Evolutionary conservation across 352 stramenopile species (phyloP).

Genomic region (Blastocystis sp.): DNA sequence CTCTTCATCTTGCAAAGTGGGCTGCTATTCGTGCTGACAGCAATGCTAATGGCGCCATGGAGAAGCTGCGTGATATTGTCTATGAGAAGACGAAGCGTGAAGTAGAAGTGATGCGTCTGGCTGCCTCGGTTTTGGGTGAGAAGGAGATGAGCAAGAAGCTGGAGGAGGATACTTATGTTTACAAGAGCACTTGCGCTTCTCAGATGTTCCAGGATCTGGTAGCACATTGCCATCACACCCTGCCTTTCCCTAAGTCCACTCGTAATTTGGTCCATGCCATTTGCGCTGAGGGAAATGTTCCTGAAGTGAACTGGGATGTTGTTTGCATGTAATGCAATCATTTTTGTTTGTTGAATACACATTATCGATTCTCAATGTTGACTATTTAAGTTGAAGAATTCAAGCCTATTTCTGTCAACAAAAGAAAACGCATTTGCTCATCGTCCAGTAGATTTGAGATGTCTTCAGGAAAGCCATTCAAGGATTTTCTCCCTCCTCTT

Average conservation of each 20-base stretch:
- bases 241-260: slow-evolving; percentile 11
- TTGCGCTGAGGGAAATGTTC: not conserved
- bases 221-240: not conserved
- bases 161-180: not conserved
- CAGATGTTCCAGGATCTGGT: slow-evolving; percentile 13
- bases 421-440: too few relatives aligned
- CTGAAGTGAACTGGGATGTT: slow-evolving; percentile 21
- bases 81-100: not conserved
- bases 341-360: not conserved
- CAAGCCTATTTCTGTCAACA: too few relatives aligned
- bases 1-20: slow-evolving; percentile 32
- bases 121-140: not conserved
- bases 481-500: slow-evolving; percentile 38
- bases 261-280: slow-evolving; percentile 16
- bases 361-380: too few relatives aligned
- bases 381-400: too few relatives aligned
- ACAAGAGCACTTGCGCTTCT: not conserved
- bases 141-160: not conserved
- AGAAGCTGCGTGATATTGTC: not conserved
- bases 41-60: not conserved
- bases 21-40: slow-evolving; percentile 44
- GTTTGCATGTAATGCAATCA: slow-evolving; percentile 34
- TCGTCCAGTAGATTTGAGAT: not conserved
- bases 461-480: slow-evolving; percentile 49
- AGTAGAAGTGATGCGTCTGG: slow-evolving; percentile 45